Percentiles rank a stretch among this genome's conserved stretches.
Evolutionary conservation across 495 filamentous ascomycete species (phyloP).

Genomic region (Aspergillus indologenus): DNA sequence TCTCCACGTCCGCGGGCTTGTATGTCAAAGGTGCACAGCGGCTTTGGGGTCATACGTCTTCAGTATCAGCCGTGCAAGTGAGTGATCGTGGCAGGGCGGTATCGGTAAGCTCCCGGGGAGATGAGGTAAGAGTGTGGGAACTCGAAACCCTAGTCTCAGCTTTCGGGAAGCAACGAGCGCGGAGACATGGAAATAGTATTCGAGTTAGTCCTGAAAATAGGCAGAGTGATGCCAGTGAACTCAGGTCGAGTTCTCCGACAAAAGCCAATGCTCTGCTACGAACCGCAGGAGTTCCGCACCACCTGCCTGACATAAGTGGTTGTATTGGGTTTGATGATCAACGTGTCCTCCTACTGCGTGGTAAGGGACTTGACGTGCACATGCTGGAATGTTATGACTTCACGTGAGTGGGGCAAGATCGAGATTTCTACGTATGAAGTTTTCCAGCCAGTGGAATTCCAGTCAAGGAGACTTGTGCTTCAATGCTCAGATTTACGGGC

Average conservation of each 20-base stretch:
- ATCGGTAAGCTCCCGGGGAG: conserved; percentile 74
- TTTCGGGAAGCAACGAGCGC: conserved; percentile 34
- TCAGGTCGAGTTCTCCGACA: not conserved
- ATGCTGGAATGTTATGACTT: conserved; percentile 91
- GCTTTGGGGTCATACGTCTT: conserved; percentile 93
- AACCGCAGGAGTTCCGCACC: not conserved
- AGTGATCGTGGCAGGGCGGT: conserved; percentile 86
- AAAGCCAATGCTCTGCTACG: not conserved
- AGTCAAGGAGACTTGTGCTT: not conserved
- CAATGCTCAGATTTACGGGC: not conserved
- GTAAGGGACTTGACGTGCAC: conserved; percentile 62
- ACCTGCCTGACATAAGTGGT: conserved; percentile 37
- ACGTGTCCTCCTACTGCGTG: conserved; percentile 80
- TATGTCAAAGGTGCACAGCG: conserved; percentile 71
- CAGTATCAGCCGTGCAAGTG: conserved; percentile 81
- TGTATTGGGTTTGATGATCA: conserved; percentile 95
- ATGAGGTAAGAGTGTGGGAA: conserved; percentile 93
- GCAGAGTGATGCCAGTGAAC: not conserved
- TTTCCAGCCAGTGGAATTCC: not conserved
- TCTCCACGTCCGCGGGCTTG: conserved; percentile 62
- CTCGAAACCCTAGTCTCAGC: conserved; percentile 69
- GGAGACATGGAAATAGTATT: conserved; percentile 52
- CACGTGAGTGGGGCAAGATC: conserved; percentile 44
- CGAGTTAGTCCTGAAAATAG: conserved; percentile 45
- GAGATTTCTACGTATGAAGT: not conserved